Percentiles rank a stretch among this genome's conserved stretches.
Conservation (phyloP, 495 filamentous ascomycete species). For the Oleoguttula mirabilis region DNA sequence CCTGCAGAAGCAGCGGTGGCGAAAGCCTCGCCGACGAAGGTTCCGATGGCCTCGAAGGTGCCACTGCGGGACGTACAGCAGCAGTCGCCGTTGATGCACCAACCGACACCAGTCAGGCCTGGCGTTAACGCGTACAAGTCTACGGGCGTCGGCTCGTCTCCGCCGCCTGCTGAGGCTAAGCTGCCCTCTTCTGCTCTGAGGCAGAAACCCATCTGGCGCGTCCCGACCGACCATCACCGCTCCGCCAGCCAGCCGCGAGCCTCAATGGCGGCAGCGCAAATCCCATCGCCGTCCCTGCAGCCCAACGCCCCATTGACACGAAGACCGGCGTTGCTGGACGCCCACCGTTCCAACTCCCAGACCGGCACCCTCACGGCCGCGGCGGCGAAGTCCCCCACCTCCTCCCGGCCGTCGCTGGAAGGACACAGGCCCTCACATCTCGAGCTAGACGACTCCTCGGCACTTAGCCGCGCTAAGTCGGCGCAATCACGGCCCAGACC, state of each 20-base stretch:
- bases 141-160: slow-evolving; percentile 81
- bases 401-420: slow-evolving; percentile 73
- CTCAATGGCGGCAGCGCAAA: slow-evolving; percentile 17
- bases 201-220: slow-evolving; percentile 27
- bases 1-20: no score
- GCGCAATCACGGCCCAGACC: slow-evolving; percentile 54
- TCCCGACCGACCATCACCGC: slow-evolving; percentile 25
- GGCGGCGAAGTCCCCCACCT: slow-evolving; percentile 46
- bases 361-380: slow-evolving; percentile 33
- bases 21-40: background rate
- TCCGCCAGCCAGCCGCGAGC: slow-evolving; percentile 27
- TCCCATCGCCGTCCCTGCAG: slow-evolving; percentile 29
- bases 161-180: slow-evolving; percentile 43
- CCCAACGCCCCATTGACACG: slow-evolving; percentile 24
- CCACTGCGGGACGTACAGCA: slow-evolving; percentile 1
- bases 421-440: slow-evolving; percentile 50
- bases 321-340: slow-evolving; percentile 32
- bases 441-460: slow-evolving; percentile 42
- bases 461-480: slow-evolving; percentile 47
- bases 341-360: slow-evolving; percentile 41
- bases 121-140: slow-evolving; percentile 34
- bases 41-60: background rate
- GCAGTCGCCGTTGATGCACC: slow-evolving; percentile 13
- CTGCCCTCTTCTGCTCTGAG: slow-evolving; percentile 32
- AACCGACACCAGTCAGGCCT: slow-evolving; percentile 14